Evolutionary conservation across 2,329 filamentous ascomycete genomes (phyloP).

Genomic region (Penicillium expansum): DNA sequence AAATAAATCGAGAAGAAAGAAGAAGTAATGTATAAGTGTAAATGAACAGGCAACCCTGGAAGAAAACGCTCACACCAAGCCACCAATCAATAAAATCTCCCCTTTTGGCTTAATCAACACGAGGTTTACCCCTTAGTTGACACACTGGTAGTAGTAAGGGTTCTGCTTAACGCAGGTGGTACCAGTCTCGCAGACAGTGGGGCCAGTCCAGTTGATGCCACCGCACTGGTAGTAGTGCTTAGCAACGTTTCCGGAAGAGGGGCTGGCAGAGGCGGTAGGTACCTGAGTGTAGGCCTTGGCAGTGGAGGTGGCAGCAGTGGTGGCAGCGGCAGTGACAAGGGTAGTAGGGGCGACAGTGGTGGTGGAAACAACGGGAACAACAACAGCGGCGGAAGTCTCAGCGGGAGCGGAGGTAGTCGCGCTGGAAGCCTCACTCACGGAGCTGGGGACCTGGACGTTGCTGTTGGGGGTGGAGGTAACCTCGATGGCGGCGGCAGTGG

Average conservation of each 20-base stretch:
- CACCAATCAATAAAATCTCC: conserved; percentile 3
- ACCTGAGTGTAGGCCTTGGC: neutral
- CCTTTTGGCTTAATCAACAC: conserved; percentile 5
- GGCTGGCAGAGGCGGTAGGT: neutral
- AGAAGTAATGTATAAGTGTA: conserved; percentile 13
- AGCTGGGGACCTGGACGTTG: neutral
- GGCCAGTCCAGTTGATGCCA: conserved; percentile 37
- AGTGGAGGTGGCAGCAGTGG: neutral
- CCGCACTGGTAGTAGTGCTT: conserved; percentile 35
- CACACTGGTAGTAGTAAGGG: conserved; percentile 41
- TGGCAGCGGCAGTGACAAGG: conserved; percentile 2
- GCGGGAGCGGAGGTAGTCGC: neutral
- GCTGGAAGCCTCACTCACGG: neutral
- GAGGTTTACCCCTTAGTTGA: conserved; percentile 15
- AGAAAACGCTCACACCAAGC: conserved; percentile 12
- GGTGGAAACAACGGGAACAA: neutral
- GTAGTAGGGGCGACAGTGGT: conserved; percentile 5
- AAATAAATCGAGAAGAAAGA: conserved; percentile 11
- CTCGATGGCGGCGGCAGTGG: neutral
- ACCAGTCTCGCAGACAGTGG: conserved; percentile 32
- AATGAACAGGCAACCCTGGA: conserved; percentile 8
- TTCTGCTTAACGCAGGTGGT: conserved; percentile 37
- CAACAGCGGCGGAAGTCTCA: neutral
- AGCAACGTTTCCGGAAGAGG: conserved; percentile 10
- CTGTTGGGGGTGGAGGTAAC: neutral